Conservation (phyloP, 805 yeast genomes). For the Torulaspora gathmanii region DNA sequence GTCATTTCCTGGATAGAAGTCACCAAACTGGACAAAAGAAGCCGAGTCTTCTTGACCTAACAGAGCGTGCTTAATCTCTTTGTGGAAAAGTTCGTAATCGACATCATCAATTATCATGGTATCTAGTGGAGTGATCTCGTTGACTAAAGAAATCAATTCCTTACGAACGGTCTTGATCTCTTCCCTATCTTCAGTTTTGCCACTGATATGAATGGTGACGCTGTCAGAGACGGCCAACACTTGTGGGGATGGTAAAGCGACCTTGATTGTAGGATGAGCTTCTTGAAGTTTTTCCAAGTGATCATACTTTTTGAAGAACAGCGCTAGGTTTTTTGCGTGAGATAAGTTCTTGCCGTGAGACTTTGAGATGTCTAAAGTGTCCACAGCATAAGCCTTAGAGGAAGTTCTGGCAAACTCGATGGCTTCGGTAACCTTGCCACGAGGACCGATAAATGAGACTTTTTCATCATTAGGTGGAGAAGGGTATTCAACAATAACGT, state of each 20-base stretch:
- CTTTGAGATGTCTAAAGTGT: constrained; percentile 72
- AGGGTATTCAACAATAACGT: constrained; percentile 58
- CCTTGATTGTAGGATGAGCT: constrained; percentile 41
- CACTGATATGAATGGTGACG: constrained; percentile 61
- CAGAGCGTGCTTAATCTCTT: constrained; percentile 28
- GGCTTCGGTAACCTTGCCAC: constrained; percentile 56
- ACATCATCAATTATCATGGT: constrained; percentile 58
- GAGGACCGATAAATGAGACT: constrained; percentile 63
- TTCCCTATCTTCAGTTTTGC: constrained; percentile 43
- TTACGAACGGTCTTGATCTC: constrained; percentile 63
- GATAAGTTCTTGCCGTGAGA: constrained; percentile 77
- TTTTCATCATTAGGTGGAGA: constrained; percentile 40
- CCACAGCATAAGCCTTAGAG: constrained; percentile 56
- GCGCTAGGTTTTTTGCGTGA: constrained; percentile 74
- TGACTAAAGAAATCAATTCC: constrained; percentile 67
- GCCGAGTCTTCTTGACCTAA: constrained; percentile 39
- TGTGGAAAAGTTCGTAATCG: constrained; percentile 42
- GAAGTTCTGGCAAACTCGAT: constrained; percentile 54
- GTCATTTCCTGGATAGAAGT: constrained; percentile 41
- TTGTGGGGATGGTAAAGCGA: constrained; percentile 45
- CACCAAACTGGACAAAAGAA: constrained; percentile 56
- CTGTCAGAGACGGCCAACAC: constrained; percentile 43
- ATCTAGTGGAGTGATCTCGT: constrained; percentile 62
- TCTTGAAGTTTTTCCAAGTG: constrained; percentile 42
- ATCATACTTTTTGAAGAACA: constrained; percentile 54